A percentile compares a stretch with the other conserved stretches of the same genome.
phyloP scores from a whole-genome alignment of 1,284 basidiomycete species.

The Neolentinus lepideus region DNA sequence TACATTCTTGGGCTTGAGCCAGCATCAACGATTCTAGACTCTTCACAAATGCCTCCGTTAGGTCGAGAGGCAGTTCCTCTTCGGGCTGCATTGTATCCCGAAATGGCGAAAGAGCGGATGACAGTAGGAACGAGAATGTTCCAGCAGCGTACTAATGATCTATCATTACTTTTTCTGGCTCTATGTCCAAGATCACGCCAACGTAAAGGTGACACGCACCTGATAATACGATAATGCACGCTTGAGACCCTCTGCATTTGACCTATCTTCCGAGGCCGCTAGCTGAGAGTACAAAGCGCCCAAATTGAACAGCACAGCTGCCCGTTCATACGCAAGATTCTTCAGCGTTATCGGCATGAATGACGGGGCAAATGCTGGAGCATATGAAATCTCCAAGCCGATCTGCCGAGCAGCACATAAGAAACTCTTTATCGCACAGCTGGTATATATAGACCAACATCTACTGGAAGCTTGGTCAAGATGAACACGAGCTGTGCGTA shows the following conservation, averaged over 20 bases:
- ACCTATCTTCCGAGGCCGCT: conserved; percentile 60
- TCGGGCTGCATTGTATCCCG: conserved; percentile 37
- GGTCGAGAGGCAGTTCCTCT: conserved; percentile 53
- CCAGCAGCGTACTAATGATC: conserved; percentile 67
- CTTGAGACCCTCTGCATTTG: conserved; percentile 70
- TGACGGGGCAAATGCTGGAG: conserved; percentile 55
- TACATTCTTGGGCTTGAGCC: conserved; percentile 95
- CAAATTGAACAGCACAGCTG: conserved; percentile 76
- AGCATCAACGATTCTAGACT: conserved; percentile 77
- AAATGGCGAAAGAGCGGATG: conserved; percentile 52
- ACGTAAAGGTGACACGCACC: conserved; percentile 33
- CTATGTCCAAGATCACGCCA: not conserved
- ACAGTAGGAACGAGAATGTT: conserved; percentile 57
- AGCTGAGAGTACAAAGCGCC: conserved; percentile 77
- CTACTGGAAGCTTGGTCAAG: conserved; percentile 61
- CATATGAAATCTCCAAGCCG: conserved; percentile 69
- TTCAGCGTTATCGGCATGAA: conserved; percentile 55
- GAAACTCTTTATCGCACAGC: conserved; percentile 4
- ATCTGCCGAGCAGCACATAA: conserved; percentile 43
- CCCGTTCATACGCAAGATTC: conserved; percentile 78
- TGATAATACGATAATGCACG: conserved; percentile 67
- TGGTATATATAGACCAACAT: conserved; percentile 34
- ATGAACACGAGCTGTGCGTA: conserved; percentile 84
- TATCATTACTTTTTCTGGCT: not conserved
- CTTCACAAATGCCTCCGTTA: conserved; percentile 56